Conservation (phyloP, 1,284 basidiomycete genomes). For the Chondrostereum purpureum region DNA sequence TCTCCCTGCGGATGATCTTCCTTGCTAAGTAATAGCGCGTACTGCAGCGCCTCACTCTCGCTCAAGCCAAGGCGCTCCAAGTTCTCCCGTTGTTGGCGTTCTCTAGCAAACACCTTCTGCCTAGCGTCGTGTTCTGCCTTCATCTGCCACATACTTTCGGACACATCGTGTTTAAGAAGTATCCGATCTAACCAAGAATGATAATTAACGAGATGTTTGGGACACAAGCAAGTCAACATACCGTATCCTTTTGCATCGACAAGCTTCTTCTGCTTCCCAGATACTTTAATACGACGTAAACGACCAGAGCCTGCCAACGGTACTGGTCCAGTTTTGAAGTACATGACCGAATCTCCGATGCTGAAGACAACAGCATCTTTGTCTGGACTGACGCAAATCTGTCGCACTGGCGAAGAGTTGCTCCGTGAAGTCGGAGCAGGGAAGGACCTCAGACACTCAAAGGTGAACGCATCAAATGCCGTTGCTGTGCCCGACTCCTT, state of each 20-base stretch:
- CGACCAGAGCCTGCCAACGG: too few relatives aligned
- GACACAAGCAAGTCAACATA: conserved; percentile 28
- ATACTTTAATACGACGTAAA: too few relatives aligned
- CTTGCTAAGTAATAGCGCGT: conserved; percentile 79
- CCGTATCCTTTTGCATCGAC: conserved; percentile 42
- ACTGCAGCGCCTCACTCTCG: conserved; percentile 76
- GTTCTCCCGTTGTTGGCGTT: conserved; percentile 49
- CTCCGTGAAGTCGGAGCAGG: conserved; percentile 36
- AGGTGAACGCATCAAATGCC: conserved; percentile 64
- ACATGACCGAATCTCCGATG: conserved; percentile 59
- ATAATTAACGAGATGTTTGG: conserved; percentile 12
- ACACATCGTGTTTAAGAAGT: conserved; percentile 61
- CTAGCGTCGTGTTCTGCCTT: conserved; percentile 37
- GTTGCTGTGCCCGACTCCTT: conserved; percentile 56
- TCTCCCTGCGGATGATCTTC: conserved; percentile 59
- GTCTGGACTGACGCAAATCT: conserved; percentile 53
- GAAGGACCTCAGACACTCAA: conserved; percentile 50
- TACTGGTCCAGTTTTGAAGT: conserved; percentile 53
- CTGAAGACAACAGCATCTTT: conserved; percentile 57
- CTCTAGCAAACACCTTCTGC: conserved; percentile 36
- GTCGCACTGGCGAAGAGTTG: conserved; percentile 45
- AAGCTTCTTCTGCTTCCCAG: conserved; percentile 28
- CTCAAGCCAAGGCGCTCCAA: conserved; percentile 64
- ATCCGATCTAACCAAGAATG: conserved; percentile 43
- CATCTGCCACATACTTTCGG: conserved; percentile 50